These are phyloP conservation scores for Pseudozyma hubeiensis DNA, from an alignment of 1,284 basidiomycete species.

Conservation along the genomic window DNA sequence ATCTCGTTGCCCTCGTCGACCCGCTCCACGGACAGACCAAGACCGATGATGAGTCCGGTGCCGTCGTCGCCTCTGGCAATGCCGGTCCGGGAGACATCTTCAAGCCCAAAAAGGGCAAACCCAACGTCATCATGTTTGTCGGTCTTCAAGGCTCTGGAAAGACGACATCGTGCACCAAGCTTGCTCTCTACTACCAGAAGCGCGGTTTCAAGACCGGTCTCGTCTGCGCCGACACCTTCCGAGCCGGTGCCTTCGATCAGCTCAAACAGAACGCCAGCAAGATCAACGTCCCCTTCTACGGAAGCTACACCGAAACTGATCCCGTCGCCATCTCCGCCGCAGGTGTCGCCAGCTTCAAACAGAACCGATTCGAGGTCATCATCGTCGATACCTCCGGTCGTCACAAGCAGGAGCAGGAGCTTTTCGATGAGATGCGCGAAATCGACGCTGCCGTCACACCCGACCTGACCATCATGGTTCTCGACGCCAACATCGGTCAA, in stretches of 20 bases:
- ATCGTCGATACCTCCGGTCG: conserved; percentile 98
- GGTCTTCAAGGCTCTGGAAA: conserved; percentile 88
- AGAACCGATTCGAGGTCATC: conserved; percentile 97
- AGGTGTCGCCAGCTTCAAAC: conserved; percentile 96
- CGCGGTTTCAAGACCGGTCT: conserved; percentile 98
- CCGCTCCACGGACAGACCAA: conserved; percentile 68
- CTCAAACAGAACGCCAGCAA: conserved; percentile 91
- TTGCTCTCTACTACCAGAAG: conserved; percentile 94
- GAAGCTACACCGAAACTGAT: conserved; percentile 98
- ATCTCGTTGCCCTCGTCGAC: conserved; percentile 93
- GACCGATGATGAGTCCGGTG: conserved; percentile 48
- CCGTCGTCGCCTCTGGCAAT: conserved; percentile 23
- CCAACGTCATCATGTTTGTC: conserved; percentile 88
- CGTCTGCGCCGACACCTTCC: conserved; percentile 99
- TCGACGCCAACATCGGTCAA: conserved; percentile 78
- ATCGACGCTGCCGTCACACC: conserved; percentile 93
- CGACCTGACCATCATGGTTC: conserved; percentile 71
- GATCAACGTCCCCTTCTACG: conserved; percentile 98
- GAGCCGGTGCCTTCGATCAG: conserved; percentile 99
- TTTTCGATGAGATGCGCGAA: conserved; percentile 98
- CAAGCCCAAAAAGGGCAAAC: conserved; percentile 94
- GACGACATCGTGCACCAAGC: conserved; percentile 85
- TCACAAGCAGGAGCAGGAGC: conserved; percentile 95
- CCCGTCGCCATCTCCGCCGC: conserved; percentile 93
- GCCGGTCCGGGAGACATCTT: conserved; percentile 74